Percentiles rank a stretch among this genome's conserved stretches.
Evolutionary conservation across 1,284 basidiomycete genomes (phyloP).

Genomic region (Neotropicomus parvogracilis): DNA sequence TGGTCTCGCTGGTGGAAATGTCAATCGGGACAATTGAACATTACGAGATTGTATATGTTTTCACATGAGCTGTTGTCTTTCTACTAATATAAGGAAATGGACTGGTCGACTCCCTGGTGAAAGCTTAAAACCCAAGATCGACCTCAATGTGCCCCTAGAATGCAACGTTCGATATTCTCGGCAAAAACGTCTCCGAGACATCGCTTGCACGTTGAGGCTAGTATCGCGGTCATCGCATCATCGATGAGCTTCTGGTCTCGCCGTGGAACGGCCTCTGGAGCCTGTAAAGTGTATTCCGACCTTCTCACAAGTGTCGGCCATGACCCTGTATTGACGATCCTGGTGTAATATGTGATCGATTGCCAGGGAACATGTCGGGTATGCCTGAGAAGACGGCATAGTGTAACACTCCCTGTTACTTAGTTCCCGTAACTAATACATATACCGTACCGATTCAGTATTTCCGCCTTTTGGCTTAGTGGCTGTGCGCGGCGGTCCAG

Average conservation of each 20-base stretch:
- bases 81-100: conserved; percentile 14
- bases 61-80: conserved; percentile 1
- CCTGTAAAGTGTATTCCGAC: conserved; percentile 6
- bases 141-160: conserved; percentile 14
- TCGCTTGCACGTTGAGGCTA: conserved; percentile 2
- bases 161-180: conserved; percentile 3
- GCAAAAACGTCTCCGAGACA: conserved; percentile 14
- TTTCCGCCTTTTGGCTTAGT: too few relatives aligned
- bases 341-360: conserved; percentile 7
- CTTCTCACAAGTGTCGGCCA: conserved; percentile 10
- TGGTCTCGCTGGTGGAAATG: conserved; percentile 36
- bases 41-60: conserved; percentile 13
- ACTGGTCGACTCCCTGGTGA: neutral
- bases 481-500: too few relatives aligned
- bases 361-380: neutral
- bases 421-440: too few relatives aligned
- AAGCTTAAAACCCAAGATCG: conserved; percentile 6
- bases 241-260: conserved; percentile 1
- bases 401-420: too few relatives aligned
- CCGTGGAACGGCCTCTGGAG: neutral
- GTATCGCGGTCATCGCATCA: neutral
- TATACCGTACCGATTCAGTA: too few relatives aligned
- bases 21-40: conserved; percentile 23
- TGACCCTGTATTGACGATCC: conserved; percentile 1
- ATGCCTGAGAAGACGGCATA: conserved; percentile 14